A percentile compares a stretch with the other conserved stretches of the same genome.
phyloP scores from a whole-genome alignment of 2,329 filamentous ascomycete species.

The Claviceps sp. region DNA sequence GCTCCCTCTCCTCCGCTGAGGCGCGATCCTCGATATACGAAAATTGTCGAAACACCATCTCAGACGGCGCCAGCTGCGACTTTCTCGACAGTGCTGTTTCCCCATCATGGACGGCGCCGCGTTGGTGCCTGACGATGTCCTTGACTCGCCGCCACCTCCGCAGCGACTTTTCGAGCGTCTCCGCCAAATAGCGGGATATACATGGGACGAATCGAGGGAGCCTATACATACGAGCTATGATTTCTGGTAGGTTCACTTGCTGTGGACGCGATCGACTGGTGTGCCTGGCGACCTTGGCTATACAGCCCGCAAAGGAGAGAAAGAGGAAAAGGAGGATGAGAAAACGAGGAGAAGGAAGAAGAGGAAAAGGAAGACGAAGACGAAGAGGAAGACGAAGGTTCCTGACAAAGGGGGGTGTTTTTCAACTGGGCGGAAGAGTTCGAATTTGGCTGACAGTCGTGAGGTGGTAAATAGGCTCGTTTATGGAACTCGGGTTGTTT shows the following conservation, averaged over 20 bases:
- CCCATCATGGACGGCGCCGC: constrained; percentile 36
- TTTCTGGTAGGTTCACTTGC: constrained; percentile 50
- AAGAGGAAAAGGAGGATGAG: neutral
- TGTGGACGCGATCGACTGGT: neutral
- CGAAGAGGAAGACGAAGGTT: neutral
- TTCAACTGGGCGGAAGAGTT: neutral
- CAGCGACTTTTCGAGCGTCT: constrained; percentile 60
- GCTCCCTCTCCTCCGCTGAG: neutral
- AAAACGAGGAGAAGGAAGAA: neutral
- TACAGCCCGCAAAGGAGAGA: neutral
- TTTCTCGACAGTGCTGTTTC: constrained; percentile 7
- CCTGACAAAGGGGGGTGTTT: neutral
- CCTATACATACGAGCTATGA: constrained; percentile 64
- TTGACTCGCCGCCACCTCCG: constrained; percentile 53
- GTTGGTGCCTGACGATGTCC: constrained; percentile 37
- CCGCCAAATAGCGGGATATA: constrained; percentile 59
- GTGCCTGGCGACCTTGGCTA: neutral
- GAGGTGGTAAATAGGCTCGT: constrained; percentile 39
- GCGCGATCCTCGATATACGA: neutral
- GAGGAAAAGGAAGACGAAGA: neutral
- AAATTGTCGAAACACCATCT: neutral
- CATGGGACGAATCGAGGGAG: constrained; percentile 53
- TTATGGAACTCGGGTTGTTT: constrained; percentile 47
- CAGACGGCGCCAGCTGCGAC: constrained; percentile 1
- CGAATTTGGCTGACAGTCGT: constrained; percentile 1